Percentiles rank a stretch among this genome's conserved stretches.
Evolutionary conservation across 768 basidiomycete species (phyloP).

Genomic region (Amyloporia xantha): DNA sequence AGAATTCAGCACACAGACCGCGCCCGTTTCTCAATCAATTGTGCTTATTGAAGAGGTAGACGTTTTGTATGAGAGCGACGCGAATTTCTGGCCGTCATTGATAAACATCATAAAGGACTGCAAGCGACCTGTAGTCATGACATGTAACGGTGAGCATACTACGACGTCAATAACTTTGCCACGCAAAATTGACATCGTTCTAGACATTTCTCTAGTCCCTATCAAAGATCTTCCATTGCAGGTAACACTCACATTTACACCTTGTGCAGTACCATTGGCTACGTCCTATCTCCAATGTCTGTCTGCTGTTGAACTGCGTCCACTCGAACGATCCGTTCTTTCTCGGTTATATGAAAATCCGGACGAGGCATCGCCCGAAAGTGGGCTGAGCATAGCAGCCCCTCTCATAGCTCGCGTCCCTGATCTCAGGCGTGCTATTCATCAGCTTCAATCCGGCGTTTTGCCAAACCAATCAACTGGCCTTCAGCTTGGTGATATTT

Average conservation of each 20-base stretch:
- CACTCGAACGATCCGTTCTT: neutral
- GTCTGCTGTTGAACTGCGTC: conserved; percentile 11
- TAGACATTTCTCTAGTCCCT: conserved; percentile 74
- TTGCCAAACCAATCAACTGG: neutral
- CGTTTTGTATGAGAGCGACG: conserved; percentile 82
- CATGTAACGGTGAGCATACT: conserved; percentile 80
- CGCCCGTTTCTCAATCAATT: conserved; percentile 65
- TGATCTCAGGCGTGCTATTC: conserved; percentile 11
- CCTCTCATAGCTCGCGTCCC: neutral
- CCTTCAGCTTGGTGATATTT: neutral
- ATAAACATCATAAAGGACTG: conserved; percentile 77
- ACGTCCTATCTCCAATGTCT: conserved; percentile 16
- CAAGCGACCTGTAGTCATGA: conserved; percentile 84
- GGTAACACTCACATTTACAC: conserved; percentile 54
- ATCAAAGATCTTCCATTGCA: conserved; percentile 71
- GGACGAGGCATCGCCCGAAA: neutral
- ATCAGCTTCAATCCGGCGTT: conserved; percentile 10
- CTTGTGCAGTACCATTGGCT: conserved; percentile 17
- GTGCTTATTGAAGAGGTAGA: conserved; percentile 96
- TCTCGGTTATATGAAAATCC: conserved; percentile 3
- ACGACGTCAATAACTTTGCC: conserved; percentile 6
- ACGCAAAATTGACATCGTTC: conserved; percentile 5
- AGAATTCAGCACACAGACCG: neutral
- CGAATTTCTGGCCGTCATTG: conserved; percentile 80
- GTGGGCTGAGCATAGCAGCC: neutral